phyloP scores from a whole-genome alignment of 139 green algal genomes.

The Coccomyxa sp. region DNA sequence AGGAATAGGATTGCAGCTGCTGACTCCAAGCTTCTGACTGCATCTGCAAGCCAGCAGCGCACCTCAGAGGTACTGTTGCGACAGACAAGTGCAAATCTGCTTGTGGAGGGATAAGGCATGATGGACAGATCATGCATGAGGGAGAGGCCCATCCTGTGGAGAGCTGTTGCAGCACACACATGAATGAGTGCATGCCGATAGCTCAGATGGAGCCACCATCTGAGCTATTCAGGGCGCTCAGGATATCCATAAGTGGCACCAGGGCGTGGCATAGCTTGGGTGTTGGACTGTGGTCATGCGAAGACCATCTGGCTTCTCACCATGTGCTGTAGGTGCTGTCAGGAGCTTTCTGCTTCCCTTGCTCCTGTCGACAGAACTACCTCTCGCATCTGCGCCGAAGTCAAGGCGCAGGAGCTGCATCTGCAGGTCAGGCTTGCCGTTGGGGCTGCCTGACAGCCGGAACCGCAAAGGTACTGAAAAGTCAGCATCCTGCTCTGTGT shows the following conservation, averaged over 20 bases:
- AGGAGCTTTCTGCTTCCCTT: too few species aligned
- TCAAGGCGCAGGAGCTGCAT: constrained; percentile 11
- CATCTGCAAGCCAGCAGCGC: neutral
- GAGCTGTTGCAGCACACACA: neutral
- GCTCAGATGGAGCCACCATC: neutral
- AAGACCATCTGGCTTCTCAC: too few species aligned
- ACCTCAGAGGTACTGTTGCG: too few species aligned
- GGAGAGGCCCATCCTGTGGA: too few species aligned
- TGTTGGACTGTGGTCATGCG: too few species aligned
- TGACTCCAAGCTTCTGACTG: neutral
- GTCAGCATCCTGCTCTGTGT: neutral
- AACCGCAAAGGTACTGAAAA: constrained; percentile 2
- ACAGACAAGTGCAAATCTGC: too few species aligned
- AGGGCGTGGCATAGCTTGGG: too few species aligned
- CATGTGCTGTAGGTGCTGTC: too few species aligned
- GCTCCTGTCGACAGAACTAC: too few species aligned
- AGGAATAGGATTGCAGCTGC: constrained; percentile 12
- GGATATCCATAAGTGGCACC: neutral
- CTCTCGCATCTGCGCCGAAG: too few species aligned
- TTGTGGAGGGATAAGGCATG: too few species aligned
- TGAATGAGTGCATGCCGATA: neutral
- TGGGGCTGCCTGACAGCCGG: constrained; percentile 1
- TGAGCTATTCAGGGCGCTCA: neutral
- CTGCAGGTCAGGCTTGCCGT: constrained; percentile 7
- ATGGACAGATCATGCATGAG: too few species aligned